A percentile compares a stretch with the other conserved stretches of the same genome.
These are phyloP conservation scores for Candida ortonii DNA, from an alignment of 805 yeast species.

Conservation along the genomic window DNA sequence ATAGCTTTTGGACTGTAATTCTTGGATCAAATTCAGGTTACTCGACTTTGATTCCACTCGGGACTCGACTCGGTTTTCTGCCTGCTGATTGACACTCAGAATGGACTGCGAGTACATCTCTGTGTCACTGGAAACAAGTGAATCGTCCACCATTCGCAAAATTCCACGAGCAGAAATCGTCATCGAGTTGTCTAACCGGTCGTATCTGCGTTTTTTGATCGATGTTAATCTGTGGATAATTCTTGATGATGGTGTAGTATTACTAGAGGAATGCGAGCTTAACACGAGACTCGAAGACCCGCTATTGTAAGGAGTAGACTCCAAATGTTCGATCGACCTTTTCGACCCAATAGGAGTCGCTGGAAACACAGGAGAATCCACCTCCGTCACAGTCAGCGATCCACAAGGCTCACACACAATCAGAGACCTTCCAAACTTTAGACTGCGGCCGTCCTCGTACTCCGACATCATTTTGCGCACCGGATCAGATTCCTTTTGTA, in stretches of 20 bases:
- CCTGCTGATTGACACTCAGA: slow-evolving; percentile 5
- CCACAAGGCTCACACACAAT: slow-evolving; percentile 11
- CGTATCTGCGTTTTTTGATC: slow-evolving; percentile 25
- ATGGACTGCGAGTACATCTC: slow-evolving; percentile 27
- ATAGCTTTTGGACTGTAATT: slow-evolving; percentile 4
- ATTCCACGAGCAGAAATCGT: slow-evolving; percentile 37
- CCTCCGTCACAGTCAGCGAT: neutral
- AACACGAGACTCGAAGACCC: no score
- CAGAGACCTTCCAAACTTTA: slow-evolving; percentile 10
- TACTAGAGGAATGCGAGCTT: no score
- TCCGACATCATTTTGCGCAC: slow-evolving; percentile 9
- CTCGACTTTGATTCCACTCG: slow-evolving; percentile 4
- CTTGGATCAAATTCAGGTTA: slow-evolving; percentile 7
- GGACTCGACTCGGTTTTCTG: slow-evolving; percentile 7
- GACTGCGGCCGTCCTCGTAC: slow-evolving; percentile 5
- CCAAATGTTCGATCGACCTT: slow-evolving; percentile 15
- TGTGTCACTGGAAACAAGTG: slow-evolving; percentile 37
- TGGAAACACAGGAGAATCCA: slow-evolving; percentile 1
- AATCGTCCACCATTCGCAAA: slow-evolving; percentile 38
- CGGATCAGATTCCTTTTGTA: slow-evolving; percentile 10
- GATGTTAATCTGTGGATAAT: slow-evolving; percentile 13
- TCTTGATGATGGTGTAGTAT: slow-evolving; percentile 17
- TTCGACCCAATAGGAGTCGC: slow-evolving; percentile 19
- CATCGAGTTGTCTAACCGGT: slow-evolving; percentile 35
- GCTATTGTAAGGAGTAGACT: slow-evolving; percentile 14